phyloP scores from a whole-genome alignment of 768 basidiomycete species.

The Suillus lakei region DNA sequence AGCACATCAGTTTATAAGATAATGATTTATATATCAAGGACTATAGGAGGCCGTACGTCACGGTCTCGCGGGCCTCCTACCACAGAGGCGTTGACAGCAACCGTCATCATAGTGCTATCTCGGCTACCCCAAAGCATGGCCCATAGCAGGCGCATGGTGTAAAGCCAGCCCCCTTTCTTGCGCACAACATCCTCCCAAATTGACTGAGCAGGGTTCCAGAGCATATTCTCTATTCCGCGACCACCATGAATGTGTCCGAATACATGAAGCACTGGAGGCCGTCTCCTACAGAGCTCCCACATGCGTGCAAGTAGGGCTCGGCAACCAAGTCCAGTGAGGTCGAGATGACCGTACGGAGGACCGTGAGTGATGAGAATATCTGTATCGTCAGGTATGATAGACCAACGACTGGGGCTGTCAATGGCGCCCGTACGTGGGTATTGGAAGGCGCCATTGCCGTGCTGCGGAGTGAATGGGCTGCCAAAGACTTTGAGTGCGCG shows the following conservation, averaged over 20 bases:
- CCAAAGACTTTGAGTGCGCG: constrained; percentile 41
- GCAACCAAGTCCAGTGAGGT: constrained; percentile 23
- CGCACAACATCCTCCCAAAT: not conserved
- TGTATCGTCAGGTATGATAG: constrained; percentile 30
- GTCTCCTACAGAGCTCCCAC: constrained; percentile 35
- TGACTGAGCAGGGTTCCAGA: not conserved
- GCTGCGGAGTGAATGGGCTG: constrained; percentile 42
- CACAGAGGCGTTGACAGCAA: not conserved
- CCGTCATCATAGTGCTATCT: not conserved
- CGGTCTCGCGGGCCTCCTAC: not conserved
- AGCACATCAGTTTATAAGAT: too few species aligned
- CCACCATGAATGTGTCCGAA: constrained; percentile 48
- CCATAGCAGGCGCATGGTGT: not conserved
- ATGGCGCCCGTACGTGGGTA: not conserved
- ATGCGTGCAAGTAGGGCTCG: constrained; percentile 33
- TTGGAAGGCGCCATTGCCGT: constrained; percentile 27
- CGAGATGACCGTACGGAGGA: constrained; percentile 41
- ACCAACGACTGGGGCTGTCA: constrained; percentile 29
- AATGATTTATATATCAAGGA: not conserved
- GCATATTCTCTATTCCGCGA: constrained; percentile 33
- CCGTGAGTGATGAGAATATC: constrained; percentile 53
- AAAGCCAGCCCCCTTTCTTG: not conserved
- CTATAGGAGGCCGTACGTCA: too few species aligned
- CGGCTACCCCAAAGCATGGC: not conserved
- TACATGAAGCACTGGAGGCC: constrained; percentile 40